Percentiles rank a stretch among this genome's conserved stretches.
Evolutionary conservation across 2,329 filamentous ascomycete species (phyloP).

Genomic region (Tolypocladium inflatum): DNA sequence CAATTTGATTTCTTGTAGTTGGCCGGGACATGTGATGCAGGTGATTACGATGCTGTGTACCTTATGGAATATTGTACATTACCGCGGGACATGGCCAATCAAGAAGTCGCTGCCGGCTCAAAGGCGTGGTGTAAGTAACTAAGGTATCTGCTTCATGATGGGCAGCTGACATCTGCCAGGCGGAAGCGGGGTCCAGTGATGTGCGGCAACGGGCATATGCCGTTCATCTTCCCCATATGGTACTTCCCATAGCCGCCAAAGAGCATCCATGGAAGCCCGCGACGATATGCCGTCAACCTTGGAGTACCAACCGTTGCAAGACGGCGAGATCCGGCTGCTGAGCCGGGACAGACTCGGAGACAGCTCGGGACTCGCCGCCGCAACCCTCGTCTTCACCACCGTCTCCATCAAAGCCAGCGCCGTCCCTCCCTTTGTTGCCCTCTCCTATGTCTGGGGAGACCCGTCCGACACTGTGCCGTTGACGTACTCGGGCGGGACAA

Average conservation of each 20-base stretch:
- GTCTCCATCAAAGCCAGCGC: background rate
- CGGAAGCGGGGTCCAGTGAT: background rate
- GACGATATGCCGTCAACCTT: background rate
- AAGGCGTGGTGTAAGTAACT: too few relatives aligned
- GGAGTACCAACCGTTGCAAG: background rate
- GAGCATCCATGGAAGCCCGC: background rate
- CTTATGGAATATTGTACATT: background rate
- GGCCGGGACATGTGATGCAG: background rate
- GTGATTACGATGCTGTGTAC: background rate
- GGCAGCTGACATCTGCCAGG: background rate
- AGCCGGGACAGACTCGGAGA: background rate
- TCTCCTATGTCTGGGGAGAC: background rate
- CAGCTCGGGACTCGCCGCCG: background rate
- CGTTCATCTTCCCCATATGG: background rate
- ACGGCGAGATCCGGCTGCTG: background rate
- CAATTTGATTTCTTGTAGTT: constrained; percentile 2
- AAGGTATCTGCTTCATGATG: too few relatives aligned
- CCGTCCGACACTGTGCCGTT: background rate
- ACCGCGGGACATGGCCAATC: background rate
- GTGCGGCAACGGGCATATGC: background rate
- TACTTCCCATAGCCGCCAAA: too few relatives aligned
- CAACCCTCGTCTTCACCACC: background rate
- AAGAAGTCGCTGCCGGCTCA: too few relatives aligned
- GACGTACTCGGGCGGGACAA: background rate
- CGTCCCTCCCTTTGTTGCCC: background rate